Base-by-base conservation (phyloP, 805 yeast species). In the Myxozyma monticola region DNA sequence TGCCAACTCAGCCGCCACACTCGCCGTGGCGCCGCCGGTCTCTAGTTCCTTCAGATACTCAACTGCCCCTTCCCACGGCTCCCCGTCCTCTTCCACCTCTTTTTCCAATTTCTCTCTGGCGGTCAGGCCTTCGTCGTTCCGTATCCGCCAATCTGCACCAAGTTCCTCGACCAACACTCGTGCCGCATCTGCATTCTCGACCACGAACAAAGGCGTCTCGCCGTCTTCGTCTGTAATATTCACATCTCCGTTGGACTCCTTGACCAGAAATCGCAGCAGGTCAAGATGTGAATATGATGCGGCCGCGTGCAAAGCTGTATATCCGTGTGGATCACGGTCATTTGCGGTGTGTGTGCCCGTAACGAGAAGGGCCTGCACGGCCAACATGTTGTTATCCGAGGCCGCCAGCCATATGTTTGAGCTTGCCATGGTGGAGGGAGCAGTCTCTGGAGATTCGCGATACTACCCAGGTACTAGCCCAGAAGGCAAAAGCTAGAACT, bases 241-340 rank as follows among this genome's bases (percentile, higher is more conserved):
- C 21, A 89, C 77, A 63, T 93, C 83, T 5, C 96, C 98, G 7
- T 86, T 86, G 12, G 30, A 25, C 17, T 69, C 65, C n/a, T n/a
- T n/a, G 3, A 85, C 66, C 39, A 88, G 72, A 56, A 76, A 78
- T 49, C 70, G 66, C 33, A 93, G 71, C 34, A 93, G 71, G 8
- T 84, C 89, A 1, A 70, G 60, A 65, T 91, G 90, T 7, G 91
- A 91, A 67, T 93, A 93, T 1, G 97, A 85, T 1, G 95, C 95
- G 1, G 99, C 98, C 0, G 99, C 99, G 67, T 93, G 99, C 10
- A 93, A 76, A 5, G 99, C 95, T 0, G 98, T 91, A 68, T 95
- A 93, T 0, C 99, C 99, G 62, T 90, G 88, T 0, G 87, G 85
- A 67, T 93, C 99, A 56, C 83, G 80, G 5, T 84, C 77, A 62